Evolutionary conservation across 2,329 filamentous ascomycete genomes (phyloP).

Genomic region (Cytospora leucostoma): DNA sequence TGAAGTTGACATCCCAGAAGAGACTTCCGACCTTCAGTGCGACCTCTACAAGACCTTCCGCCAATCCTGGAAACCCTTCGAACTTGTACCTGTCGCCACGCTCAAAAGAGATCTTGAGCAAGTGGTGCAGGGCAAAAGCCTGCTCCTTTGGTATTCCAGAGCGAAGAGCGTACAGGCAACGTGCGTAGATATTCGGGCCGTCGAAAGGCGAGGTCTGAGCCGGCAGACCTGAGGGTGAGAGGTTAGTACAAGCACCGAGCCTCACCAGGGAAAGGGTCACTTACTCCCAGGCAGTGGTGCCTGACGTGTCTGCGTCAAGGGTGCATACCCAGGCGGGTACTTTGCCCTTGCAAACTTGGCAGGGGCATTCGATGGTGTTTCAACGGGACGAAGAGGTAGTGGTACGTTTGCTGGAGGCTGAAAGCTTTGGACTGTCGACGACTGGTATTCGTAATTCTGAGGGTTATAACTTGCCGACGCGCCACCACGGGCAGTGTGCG

Average conservation of each 20-base stretch:
- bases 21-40: constrained; percentile 75
- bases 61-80: constrained; percentile 84
- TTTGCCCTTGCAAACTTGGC: constrained; percentile 63
- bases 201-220: constrained; percentile 49
- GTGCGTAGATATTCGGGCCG: constrained; percentile 87
- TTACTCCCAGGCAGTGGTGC: constrained; percentile 59
- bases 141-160: constrained; percentile 80
- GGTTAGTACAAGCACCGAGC: not conserved
- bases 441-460: constrained; percentile 56
- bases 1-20: constrained; percentile 83
- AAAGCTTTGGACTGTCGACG: constrained; percentile 65
- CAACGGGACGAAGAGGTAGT: constrained; percentile 70
- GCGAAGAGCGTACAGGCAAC: constrained; percentile 80
- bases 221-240: constrained; percentile 26
- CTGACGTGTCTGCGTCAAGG: constrained; percentile 11
- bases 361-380: constrained; percentile 74
- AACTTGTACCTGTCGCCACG: constrained; percentile 95
- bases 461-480: constrained; percentile 54
- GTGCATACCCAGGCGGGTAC: constrained; percentile 43
- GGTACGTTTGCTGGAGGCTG: constrained; percentile 66
- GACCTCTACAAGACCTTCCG: constrained; percentile 85
- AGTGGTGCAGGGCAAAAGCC: constrained; percentile 87
- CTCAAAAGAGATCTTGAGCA: constrained; percentile 94
- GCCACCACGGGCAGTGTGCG: constrained; percentile 39
- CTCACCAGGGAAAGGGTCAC: constrained; percentile 34